phyloP scores from a whole-genome alignment of 257 asterid genomes.

The Lavandula angustifolia region DNA sequence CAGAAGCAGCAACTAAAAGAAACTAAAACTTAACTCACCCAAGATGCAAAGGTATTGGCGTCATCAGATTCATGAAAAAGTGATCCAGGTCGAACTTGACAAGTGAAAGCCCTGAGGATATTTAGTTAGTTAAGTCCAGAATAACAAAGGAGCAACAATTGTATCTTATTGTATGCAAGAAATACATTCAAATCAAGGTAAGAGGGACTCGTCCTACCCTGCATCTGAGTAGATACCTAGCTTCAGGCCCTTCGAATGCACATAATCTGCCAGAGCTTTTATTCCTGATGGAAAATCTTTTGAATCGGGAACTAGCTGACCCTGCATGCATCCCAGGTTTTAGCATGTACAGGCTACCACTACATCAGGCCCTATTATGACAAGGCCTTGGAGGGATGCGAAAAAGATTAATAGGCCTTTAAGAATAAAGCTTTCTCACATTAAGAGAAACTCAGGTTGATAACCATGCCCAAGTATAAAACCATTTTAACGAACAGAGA shows the following conservation, averaged over 20 bases:
- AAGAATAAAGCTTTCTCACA: neutral
- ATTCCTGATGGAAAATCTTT: conserved; percentile 85
- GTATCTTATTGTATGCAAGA: conserved; percentile 6
- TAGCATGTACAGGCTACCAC: conserved; percentile 11
- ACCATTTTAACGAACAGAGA: conserved; percentile 12
- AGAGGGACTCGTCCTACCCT: conserved; percentile 62
- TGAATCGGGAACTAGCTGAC: conserved; percentile 64
- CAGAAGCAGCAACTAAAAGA: neutral
- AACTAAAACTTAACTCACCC: conserved; percentile 61
- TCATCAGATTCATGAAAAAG: conserved; percentile 81
- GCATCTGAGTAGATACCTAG: conserved; percentile 98
- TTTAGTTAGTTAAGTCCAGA: conserved; percentile 27
- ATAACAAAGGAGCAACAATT: conserved; percentile 21
- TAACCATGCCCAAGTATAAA: conserved; percentile 19
- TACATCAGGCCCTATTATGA: neutral
- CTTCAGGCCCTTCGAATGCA: conserved; percentile 87
- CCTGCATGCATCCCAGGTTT: conserved; percentile 49
- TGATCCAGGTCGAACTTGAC: conserved; percentile 94
- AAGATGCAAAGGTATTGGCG: conserved; percentile 80
- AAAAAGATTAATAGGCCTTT: neutral
- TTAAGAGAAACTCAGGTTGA: neutral
- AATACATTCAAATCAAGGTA: conserved; percentile 2
- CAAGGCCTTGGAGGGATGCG: neutral
- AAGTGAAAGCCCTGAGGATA: conserved; percentile 64
- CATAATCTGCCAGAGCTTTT: conserved; percentile 84